phyloP scores from a whole-genome alignment of 495 filamentous ascomycete genomes.

The Usnea hakonensis region DNA sequence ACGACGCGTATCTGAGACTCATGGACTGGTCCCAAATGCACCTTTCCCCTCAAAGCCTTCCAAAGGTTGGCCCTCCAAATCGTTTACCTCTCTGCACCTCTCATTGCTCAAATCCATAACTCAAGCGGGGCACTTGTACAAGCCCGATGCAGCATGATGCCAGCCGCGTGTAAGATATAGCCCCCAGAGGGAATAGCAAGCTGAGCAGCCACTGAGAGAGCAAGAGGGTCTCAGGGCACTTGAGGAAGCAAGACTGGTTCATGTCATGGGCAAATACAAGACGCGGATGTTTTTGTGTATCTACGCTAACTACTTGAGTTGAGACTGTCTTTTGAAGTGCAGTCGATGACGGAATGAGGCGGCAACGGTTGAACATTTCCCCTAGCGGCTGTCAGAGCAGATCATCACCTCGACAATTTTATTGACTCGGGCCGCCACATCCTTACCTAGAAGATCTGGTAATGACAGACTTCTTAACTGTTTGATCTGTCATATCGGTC shows the following conservation, averaged over 20 bases:
- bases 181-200: not conserved
- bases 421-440: not conserved
- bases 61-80: too few relatives aligned
- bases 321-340: not conserved
- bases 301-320: not conserved
- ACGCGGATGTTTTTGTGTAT: not conserved
- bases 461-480: not conserved
- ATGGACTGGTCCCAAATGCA: too few relatives aligned
- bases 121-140: too few relatives aligned
- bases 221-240: not conserved
- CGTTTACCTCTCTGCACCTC: too few relatives aligned
- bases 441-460: not conserved
- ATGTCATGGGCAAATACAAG: too few relatives aligned
- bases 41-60: too few relatives aligned
- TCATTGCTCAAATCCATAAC: too few relatives aligned
- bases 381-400: not conserved
- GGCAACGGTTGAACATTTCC: not conserved
- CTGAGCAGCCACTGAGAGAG: not conserved
- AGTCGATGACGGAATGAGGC: not conserved
- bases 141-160: not conserved
- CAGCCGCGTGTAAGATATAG: not conserved
- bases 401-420: slow-evolving; percentile 9
- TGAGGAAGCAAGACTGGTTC: not conserved
- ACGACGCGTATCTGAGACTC: too few relatives aligned
- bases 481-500: not conserved